These are phyloP conservation scores for Ophidiomyces ophidiicola DNA, from an alignment of 2,329 filamentous ascomycete species.

Conservation along the genomic window DNA sequence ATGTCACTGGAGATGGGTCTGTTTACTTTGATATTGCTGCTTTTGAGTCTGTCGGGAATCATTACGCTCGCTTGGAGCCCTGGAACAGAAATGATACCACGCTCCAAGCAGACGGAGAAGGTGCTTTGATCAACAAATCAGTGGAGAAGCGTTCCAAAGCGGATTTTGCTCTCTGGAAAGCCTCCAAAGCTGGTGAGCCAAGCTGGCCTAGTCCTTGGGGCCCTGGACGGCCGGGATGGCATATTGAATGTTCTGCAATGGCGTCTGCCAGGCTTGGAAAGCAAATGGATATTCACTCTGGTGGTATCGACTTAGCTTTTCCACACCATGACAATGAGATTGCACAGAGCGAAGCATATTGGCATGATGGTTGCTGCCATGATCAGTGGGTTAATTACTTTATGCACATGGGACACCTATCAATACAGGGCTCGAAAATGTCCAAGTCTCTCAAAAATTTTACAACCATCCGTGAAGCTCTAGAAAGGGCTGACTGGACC, in stretches of 20 bases:
- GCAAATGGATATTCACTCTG: conserved; percentile 84
- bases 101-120: conserved; percentile 79
- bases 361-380: conserved; percentile 37
- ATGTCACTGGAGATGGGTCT: conserved; percentile 61
- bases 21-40: conserved; percentile 88
- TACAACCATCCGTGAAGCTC: conserved; percentile 76
- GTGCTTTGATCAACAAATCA: conserved; percentile 52
- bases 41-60: conserved; percentile 73
- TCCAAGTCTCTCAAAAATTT: conserved; percentile 94
- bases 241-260: conserved; percentile 96
- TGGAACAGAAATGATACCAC: conserved; percentile 75
- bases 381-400: conserved; percentile 91
- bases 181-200: conserved; percentile 81
- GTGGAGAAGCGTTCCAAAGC: conserved; percentile 60
- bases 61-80: conserved; percentile 73
- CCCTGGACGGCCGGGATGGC: conserved; percentile 79
- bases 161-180: conserved; percentile 92
- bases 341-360: conserved; percentile 83
- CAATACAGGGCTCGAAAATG: conserved; percentile 88
- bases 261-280: conserved; percentile 75
- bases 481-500: conserved; percentile 58
- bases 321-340: conserved; percentile 90
- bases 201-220: conserved; percentile 85
- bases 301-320: conserved; percentile 81
- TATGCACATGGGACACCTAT: conserved; percentile 84